Base-by-base conservation (phyloP, 2,329 filamentous ascomycete genomes). In the Colletotrichum higginsianum region DNA sequence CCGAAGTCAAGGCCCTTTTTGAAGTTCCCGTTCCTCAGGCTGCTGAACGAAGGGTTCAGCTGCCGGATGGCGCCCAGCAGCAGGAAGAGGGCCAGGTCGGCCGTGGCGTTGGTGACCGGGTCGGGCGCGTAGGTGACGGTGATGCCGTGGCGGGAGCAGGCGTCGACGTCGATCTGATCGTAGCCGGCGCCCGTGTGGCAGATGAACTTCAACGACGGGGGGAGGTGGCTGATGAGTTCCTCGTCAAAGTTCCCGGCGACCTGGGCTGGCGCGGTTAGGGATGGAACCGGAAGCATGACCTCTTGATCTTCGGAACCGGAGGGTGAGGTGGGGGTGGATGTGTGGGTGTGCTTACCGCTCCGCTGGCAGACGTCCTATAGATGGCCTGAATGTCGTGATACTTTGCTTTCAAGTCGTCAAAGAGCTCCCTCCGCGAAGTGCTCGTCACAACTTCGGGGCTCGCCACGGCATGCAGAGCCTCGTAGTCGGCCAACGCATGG, bases 171-270 rank as follows among this genome's bases (percentile, higher is more conserved):
- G 42, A 80, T 77, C 62, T 78, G 77, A 64, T 80, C 78, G 21
- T 79, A 71, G 1, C 78, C 77, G 8, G 80, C 76, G 12, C 78
- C 77, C 4, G 79, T 78, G 53, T 81, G 79, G 46, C 76, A 76
- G 3, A 81, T 75, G 61, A 74, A 87, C 73, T 82, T 84, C 70
- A 87, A 77, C 0, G 83, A 82, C 38, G 76, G 74, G 0, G 86
- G 86, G 4, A 88, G 79, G 13, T 80, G 78, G 11, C 80, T 79
- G 16, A 88, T 76, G 61, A 88, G 74, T 73, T 88, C 86, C 16
- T 78, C 75, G 75, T 88, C 77, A 74, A 88, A 88, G 8, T 71
- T 68, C 3, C 70, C 70, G 5, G 70, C 70, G 9, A 75, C 73
- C 73, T 74, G 21, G 13, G 26, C 13, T 30, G 38, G 15, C 11